Percentiles rank a stretch among this genome's conserved stretches.
phyloP scores from a whole-genome alignment of 1,139 yeast genomes.

The Wickerhamomyces sp. region DNA sequence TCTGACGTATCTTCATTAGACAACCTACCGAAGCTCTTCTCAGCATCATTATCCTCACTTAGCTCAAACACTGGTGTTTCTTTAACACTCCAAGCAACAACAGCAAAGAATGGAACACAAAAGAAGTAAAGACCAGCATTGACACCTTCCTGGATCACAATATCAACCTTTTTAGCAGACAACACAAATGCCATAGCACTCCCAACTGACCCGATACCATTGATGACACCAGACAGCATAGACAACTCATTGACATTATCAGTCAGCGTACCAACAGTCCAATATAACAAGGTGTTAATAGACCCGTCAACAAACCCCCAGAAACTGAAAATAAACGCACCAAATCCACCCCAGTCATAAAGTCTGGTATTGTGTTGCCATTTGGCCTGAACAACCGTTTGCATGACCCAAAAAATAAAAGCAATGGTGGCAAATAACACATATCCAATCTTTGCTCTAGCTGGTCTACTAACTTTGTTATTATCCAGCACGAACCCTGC shows the following conservation, averaged over 20 bases:
- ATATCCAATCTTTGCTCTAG: background rate
- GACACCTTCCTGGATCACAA: background rate
- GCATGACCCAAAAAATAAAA: background rate
- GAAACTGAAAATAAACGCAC: background rate
- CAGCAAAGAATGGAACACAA: background rate
- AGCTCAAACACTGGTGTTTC: background rate
- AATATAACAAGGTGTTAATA: background rate
- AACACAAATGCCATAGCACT: slow-evolving; percentile 1
- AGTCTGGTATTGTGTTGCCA: background rate
- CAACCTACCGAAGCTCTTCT: too few relatives aligned
- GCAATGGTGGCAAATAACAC: background rate
- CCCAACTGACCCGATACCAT: background rate
- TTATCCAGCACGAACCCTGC: background rate
- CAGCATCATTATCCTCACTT: background rate
- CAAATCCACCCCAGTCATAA: background rate
- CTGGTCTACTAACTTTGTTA: background rate
- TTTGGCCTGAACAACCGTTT: background rate
- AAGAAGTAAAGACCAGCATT: background rate
- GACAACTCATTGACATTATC: slow-evolving; percentile 1
- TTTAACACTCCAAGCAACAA: background rate
- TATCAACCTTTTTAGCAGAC: background rate
- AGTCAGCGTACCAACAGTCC: slow-evolving; percentile 1
- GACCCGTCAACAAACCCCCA: slow-evolving; percentile 1
- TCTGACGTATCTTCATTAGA: background rate
- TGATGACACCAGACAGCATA: background rate